These are phyloP conservation scores for Articulospora tetracladia DNA, from an alignment of 495 filamentous ascomycete genomes.

Conservation along the genomic window DNA sequence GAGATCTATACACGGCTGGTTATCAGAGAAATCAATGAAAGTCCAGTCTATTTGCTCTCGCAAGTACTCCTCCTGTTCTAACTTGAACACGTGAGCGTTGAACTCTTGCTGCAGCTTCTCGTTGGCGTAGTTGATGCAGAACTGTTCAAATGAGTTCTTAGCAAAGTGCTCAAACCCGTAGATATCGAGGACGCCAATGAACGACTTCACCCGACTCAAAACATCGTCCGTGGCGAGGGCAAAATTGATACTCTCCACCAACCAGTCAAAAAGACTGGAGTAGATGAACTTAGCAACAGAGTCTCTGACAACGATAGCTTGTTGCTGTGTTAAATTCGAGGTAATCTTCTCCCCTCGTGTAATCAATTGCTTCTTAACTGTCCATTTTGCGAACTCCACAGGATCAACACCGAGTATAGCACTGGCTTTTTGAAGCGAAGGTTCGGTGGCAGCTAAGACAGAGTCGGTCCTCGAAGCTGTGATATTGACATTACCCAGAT, in stretches of 20 bases:
- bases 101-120: constrained; percentile 99
- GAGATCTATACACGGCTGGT: constrained; percentile 98
- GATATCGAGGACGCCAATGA: constrained; percentile 99
- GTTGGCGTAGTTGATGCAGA: constrained; percentile 99
- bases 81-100: constrained; percentile 99
- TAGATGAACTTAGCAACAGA: constrained; percentile 99
- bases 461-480: constrained; percentile 86
- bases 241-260: constrained; percentile 91
- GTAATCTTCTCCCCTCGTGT: constrained; percentile 97
- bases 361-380: constrained; percentile 96
- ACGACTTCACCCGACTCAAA: constrained; percentile 74
- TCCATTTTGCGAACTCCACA: constrained; percentile 94
- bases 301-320: constrained; percentile 91
- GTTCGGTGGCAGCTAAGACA: constrained; percentile 73
- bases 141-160: constrained; percentile 99
- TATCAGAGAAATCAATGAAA: constrained; percentile 99
- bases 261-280: constrained; percentile 97
- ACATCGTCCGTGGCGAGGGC: constrained; percentile 90
- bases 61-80: constrained; percentile 98
- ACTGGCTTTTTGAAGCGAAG: constrained; percentile 76
- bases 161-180: constrained; percentile 99
- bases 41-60: constrained; percentile 98
- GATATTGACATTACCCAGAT: constrained; percentile 96
- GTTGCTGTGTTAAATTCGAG: constrained; percentile 90
- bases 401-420: constrained; percentile 84